Base-by-base conservation (phyloP, 352 stramenopile genomes). In the Phytophthora uliginosa region DNA sequence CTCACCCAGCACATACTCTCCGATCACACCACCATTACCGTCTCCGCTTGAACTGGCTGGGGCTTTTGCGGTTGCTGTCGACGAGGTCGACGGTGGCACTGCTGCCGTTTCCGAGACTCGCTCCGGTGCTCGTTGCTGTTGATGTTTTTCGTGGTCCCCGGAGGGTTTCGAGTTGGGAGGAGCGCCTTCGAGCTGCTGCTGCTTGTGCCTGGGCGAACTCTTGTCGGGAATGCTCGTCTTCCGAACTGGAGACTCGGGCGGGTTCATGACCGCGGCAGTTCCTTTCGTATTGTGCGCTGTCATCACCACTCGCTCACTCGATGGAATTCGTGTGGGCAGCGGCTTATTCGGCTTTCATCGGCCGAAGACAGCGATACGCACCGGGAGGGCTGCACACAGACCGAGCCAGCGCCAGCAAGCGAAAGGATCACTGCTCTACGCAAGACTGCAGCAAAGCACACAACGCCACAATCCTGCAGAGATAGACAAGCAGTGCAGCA, bases 1-100 rank as follows among this genome's bases (percentile, higher is more conserved):
- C 65, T 97, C 94, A 18, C 94, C 92, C 2, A 98, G 69, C 2
- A 96, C 79, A 68, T 98, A 98, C 52, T 98, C 81, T n/a, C 94
- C 95, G 7, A 98, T 71, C 20, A 88, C 70, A 36, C 92, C 79
- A 9, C 82, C 81, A 12, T 63, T 76, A 13, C 28, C 59, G 42
- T 78, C 71, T 61, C 59, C 63, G 42, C 7, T 59, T 40, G 64
- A 18, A 59, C 28, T 62, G 7, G 47, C 40, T 31, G 36, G 28
- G 34, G 53, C 7, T 13, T 56, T 60, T 40, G 40, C 40, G 31
- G 64, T 52, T 36, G 53, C 18, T 33, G 63, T 28, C 3, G 38
- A 20, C n/a, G 38, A 47, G 38, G 38, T 47, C 38, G 38, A 47
- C 2, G 33, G 50, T 15, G 38, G 51, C 22, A 38, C n/a, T 56